Base-by-base conservation (phyloP, 495 filamentous ascomycete genomes). In the Xylaria sp. region DNA sequence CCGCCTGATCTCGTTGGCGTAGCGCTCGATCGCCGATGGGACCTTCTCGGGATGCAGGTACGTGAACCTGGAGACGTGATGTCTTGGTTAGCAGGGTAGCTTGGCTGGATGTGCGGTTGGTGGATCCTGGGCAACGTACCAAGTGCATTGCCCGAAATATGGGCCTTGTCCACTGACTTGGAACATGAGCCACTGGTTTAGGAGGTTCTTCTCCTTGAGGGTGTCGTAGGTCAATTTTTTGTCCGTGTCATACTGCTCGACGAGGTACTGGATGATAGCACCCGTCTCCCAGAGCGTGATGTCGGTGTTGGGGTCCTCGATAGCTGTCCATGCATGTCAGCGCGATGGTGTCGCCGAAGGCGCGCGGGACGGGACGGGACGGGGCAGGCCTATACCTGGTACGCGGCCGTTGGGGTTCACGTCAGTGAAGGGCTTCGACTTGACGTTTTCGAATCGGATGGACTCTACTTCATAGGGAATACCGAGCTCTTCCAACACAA, bases 371-470 rank as follows among this genome's bases (percentile, higher is more conserved):
- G 14, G 41, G 14, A 14, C 6, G 41, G 14, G 41, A 43, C 41
- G 41, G 41, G 6, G 6, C 41, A 43, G 41, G 41, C 41, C 11
- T 63, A 80, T 71, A 19, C 82, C 71, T 0, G 85, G 89, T 4
- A 88, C 77, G 0, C 91, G 88, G 48, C 90, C 91, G 76, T 93
- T 93, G 69, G 88, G 90, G 74, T 92, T 93, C 80, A 90, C 68
- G 0, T 81, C 75, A 19, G 78, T 81, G 76, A 80, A 93, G 1
- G 85, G 79, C 33, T 80, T 72, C 48, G 83, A 78, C 79, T 93
- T 93, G 66, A 90, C 74, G 7, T 87, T 83, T 12, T 76, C 58
- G 59, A 87, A 82, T 55, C 89, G 83, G 72, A 95, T 87, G 52
- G 87, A 68, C 24, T 81, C 81, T 50, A 75, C 75, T 40, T 84